phyloP scores from a whole-genome alignment of 2,329 filamentous ascomycete species.

The Aspergillus novoparasiticus region DNA sequence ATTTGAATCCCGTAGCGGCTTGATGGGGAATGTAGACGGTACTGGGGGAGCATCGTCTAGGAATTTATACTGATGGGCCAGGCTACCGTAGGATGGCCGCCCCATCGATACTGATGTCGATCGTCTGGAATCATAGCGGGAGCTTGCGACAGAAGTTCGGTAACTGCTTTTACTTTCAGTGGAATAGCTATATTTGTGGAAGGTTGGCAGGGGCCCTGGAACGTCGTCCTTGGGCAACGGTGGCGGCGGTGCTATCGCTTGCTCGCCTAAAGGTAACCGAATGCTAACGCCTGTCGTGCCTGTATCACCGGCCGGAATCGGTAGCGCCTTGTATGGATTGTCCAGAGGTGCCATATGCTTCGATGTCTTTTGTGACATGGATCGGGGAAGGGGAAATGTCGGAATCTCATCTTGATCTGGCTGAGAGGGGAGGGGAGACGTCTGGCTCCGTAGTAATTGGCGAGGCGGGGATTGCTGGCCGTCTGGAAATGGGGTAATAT shows the following conservation, averaged over 20 bases:
- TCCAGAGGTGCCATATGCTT: constrained; percentile 26
- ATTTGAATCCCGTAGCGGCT: constrained; percentile 18
- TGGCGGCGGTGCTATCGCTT: constrained; percentile 21
- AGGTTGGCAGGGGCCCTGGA: constrained; percentile 8
- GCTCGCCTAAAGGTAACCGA: constrained; percentile 11
- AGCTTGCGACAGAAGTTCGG: constrained; percentile 44
- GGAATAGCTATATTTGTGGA: constrained; percentile 30
- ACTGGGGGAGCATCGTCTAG: constrained; percentile 38
- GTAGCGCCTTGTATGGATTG: constrained; percentile 23
- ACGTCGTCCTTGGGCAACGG: constrained; percentile 12
- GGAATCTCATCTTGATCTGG: constrained; percentile 55
- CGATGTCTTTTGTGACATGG: constrained; percentile 26
- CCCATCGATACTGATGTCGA: constrained; percentile 35
- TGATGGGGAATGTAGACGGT: constrained; percentile 29
- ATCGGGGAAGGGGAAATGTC: constrained; percentile 52
- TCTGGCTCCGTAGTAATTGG: constrained; percentile 40
- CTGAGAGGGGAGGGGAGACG: constrained; percentile 41
- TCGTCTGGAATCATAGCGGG: constrained; percentile 36
- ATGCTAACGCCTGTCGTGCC: constrained; percentile 10
- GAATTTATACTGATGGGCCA: constrained; percentile 31
- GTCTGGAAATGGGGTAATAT: constrained; percentile 65
- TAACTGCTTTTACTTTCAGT: constrained; percentile 43
- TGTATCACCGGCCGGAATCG: constrained; percentile 17
- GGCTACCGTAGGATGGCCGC: constrained; percentile 37
- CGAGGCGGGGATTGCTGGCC: constrained; percentile 51